A percentile compares a stretch with the other conserved stretches of the same genome.
Conservation (phyloP, 768 basidiomycete genomes). For the Melanogaster broomeanus region DNA sequence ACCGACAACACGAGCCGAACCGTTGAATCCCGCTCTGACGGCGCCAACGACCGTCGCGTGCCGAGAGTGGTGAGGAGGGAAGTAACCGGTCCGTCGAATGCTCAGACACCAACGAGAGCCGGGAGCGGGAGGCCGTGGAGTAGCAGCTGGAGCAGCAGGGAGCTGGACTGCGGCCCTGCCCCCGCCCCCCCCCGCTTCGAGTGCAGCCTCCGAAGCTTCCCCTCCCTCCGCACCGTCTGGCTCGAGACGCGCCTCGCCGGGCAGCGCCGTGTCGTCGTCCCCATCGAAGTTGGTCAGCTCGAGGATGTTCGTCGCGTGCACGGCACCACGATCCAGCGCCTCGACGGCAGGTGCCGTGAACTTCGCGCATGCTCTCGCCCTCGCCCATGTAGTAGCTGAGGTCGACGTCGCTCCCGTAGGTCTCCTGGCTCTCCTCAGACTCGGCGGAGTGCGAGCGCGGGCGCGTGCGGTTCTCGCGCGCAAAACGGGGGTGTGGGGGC, state of each 20-base stretch:
- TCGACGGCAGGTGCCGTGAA: too few species aligned
- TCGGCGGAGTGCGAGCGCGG: conserved; percentile 18
- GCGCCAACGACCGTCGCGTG: conserved; percentile 10
- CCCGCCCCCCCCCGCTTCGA: too few species aligned
- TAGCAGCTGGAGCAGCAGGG: neutral
- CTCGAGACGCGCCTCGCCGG: conserved; percentile 59
- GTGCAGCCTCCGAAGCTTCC: conserved; percentile 54
- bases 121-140: neutral
- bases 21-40: conserved; percentile 14
- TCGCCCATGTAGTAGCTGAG: conserved; percentile 44
- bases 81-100: conserved; percentile 23
- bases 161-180: neutral
- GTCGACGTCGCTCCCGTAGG: conserved; percentile 39
- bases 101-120: conserved; percentile 3
- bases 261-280: conserved; percentile 59
- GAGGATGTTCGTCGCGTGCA: conserved; percentile 51
- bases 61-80: conserved; percentile 19
- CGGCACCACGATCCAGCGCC: too few species aligned
- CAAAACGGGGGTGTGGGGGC: conserved; percentile 37
- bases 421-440: conserved; percentile 33
- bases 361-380: too few species aligned
- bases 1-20: neutral
- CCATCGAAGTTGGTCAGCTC: conserved; percentile 82
- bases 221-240: conserved; percentile 56
- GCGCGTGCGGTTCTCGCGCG: conserved; percentile 7